Base-by-base conservation (phyloP, 768 basidiomycete species). In the Russula olivacea region DNA sequence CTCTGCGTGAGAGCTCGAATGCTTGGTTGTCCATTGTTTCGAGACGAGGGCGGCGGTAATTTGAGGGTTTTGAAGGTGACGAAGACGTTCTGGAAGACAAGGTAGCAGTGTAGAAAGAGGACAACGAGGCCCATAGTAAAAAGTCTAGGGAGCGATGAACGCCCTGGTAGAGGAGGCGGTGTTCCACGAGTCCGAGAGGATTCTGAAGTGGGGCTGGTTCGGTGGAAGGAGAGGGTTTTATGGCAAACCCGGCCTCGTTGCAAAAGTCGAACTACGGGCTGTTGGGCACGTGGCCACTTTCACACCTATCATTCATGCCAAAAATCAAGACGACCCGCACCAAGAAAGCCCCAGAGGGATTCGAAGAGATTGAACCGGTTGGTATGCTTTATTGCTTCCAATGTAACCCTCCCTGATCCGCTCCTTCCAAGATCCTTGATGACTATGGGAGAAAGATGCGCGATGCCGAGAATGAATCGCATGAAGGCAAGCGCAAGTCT, bases 401-500 rank as follows among this genome's bases (percentile, higher is more conserved):
- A 40, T 40, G 21, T 47, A 11, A n/a, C 5, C 7, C 25, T 23
- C 25, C 30, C 47, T 59, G 14, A 67, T 50, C 12, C 15, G 10
- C 19, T 17, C 47, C n/a, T 15, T 61, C 40, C 19, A 63, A 96
- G 89, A 88, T 98, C 69, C 88, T 98, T 68, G 97, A 98, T 68
- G 97, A 98, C 76, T 99, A 98, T 74, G 91, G 92, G 49, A 92
- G 93, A 79, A 98, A 97, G 79, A 99, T 99, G 97, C 81, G 97
- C 59, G 97, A 99, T 75, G 97, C 91, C 1, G 97, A 99, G 80
- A 97, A 95, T 71, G 97, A 99, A 77, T 87, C 88, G 2, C 97
- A 99, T 73, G 97, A 99, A 74, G 97, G 97, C 66, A 98, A 99
- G 74, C 91, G 94, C 73, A 93, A 90, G 75, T 84, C 88, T 28